phyloP scores from a whole-genome alignment of 2,329 filamentous ascomycete genomes.

The Phaeosphaeriaceae sp. region DNA sequence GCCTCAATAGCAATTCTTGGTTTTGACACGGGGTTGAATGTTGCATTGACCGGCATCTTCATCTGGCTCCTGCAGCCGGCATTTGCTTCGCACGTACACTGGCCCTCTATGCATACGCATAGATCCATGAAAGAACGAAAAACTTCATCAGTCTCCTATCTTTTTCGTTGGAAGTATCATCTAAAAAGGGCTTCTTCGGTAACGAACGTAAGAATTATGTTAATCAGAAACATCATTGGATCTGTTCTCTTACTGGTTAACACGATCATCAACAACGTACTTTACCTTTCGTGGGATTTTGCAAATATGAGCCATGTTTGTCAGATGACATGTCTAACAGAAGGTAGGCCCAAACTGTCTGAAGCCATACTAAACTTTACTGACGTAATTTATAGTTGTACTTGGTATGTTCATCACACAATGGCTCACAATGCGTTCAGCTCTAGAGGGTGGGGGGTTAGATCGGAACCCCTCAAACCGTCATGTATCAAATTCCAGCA shows the following conservation, averaged over 20 bases:
- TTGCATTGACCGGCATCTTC: slow-evolving; percentile 44
- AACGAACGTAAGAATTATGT: slow-evolving; percentile 24
- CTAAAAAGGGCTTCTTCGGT: neutral
- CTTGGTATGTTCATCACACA: slow-evolving; percentile 22
- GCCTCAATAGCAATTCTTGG: slow-evolving; percentile 39
- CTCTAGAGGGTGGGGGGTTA: neutral
- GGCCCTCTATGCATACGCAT: neutral
- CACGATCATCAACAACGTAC: slow-evolving; percentile 43
- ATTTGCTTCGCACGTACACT: slow-evolving; percentile 6
- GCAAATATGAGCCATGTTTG: slow-evolving; percentile 46
- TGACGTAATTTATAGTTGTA: slow-evolving; percentile 16
- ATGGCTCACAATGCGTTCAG: slow-evolving; percentile 17
- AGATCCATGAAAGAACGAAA: neutral
- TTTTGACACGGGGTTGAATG: slow-evolving; percentile 44
- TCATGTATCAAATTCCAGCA: too few relatives aligned
- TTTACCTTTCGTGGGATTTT: slow-evolving; percentile 34
- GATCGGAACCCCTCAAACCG: neutral
- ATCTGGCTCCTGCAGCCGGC: slow-evolving; percentile 41
- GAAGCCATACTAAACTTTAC: too few relatives aligned
- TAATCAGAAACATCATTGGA: slow-evolving; percentile 35
- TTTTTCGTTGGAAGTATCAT: neutral
- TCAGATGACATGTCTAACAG: slow-evolving; percentile 45
- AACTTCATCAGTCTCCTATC: neutral
- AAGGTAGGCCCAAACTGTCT: slow-evolving; percentile 37
- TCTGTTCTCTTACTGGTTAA: slow-evolving; percentile 39